Evolutionary conservation across 2,329 filamentous ascomycete species (phyloP).

Genomic region (Aspergillus sp.): DNA sequence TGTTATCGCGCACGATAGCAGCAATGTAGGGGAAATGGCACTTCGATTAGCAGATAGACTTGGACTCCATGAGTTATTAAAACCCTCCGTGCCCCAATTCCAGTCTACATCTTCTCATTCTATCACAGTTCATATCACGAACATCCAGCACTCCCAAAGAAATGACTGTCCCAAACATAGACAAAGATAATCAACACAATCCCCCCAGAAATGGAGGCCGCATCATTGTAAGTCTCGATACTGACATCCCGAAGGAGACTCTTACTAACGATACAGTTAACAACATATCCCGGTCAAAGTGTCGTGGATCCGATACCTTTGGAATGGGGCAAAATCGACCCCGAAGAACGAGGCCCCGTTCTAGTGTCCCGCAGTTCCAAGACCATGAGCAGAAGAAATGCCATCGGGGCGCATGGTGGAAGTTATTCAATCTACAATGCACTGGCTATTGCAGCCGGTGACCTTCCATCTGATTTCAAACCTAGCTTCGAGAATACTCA

Average conservation of each 20-base stretch:
- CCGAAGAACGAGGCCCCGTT: conserved; percentile 70
- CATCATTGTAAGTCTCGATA: neutral
- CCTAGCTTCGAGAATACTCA: conserved; percentile 77
- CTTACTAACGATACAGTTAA: conserved; percentile 36
- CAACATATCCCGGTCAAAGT: conserved; percentile 84
- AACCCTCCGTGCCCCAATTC: no score
- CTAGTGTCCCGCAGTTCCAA: conserved; percentile 55
- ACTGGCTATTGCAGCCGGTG: conserved; percentile 80
- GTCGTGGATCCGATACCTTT: conserved; percentile 82
- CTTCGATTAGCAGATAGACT: no score
- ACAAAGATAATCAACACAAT: no score
- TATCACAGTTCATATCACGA: no score
- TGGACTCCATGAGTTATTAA: no score
- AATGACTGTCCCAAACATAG: no score
- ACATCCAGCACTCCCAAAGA: no score
- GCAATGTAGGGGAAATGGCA: no score
- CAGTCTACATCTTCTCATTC: no score
- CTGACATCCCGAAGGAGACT: neutral
- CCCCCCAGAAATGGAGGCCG: neutral
- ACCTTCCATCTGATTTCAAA: conserved; percentile 73
- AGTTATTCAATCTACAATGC: conserved; percentile 93
- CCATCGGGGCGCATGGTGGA: conserved; percentile 68
- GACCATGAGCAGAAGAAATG: conserved; percentile 27
- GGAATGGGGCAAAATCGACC: conserved; percentile 76
- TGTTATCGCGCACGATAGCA: no score